Conservation (phyloP, 2,329 filamentous ascomycete genomes). For the Allantophomopsis cytisporea region DNA sequence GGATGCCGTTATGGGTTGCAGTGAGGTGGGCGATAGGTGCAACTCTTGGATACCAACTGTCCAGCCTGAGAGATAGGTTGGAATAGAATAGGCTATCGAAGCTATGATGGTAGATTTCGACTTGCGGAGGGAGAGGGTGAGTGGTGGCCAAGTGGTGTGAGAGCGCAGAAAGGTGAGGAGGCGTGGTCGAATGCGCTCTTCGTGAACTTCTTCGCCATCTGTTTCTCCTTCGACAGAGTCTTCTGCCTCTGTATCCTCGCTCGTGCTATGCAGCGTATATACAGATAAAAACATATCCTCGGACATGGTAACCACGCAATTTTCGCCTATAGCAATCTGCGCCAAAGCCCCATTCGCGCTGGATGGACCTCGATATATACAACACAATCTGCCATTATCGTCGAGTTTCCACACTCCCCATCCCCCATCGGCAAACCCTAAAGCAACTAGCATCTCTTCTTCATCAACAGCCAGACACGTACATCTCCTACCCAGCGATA, state of each 20-base stretch:
- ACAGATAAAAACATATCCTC: constrained; percentile 60
- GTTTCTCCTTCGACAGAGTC: constrained; percentile 1
- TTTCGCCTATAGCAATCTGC: constrained; percentile 57
- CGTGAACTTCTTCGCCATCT: background rate
- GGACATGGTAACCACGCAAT: constrained; percentile 71
- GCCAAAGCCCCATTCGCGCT: constrained; percentile 33
- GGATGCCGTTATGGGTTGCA: constrained; percentile 24
- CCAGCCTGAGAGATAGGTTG: constrained; percentile 67
- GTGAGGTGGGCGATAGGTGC: constrained; percentile 32
- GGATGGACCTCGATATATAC: constrained; percentile 10
- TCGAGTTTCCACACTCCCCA: constrained; percentile 52
- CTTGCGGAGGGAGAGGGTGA: constrained; percentile 71
- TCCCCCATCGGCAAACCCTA: constrained; percentile 61
- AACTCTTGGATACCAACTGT: constrained; percentile 87
- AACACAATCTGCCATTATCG: constrained; percentile 10
- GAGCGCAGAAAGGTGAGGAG: constrained; percentile 71
- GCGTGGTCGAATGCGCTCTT: background rate
- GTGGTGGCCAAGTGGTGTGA: constrained; percentile 62
- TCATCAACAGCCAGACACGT: constrained; percentile 46
- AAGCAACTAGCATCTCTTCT: constrained; percentile 39
- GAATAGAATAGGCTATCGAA: constrained; percentile 76
- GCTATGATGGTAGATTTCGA: constrained; percentile 53
- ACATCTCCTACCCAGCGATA: constrained; percentile 35
- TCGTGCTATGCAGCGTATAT: constrained; percentile 44
- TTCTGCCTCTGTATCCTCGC: constrained; percentile 4